phyloP scores from a whole-genome alignment of 768 basidiomycete genomes.

The Krasilnikovozyma curviuscula region DNA sequence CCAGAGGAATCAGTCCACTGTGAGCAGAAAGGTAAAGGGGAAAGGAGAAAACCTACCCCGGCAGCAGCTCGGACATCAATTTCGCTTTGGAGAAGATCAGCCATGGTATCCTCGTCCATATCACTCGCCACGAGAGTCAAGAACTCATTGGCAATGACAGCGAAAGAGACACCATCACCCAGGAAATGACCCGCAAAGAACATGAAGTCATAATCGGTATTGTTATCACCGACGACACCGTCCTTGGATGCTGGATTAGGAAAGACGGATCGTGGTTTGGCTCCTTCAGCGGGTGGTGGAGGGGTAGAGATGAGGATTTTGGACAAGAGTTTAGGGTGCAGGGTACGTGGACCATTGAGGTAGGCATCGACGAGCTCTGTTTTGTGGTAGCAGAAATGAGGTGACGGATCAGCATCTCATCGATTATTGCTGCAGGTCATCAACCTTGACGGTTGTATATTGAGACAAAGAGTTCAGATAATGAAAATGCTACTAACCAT shows the following conservation, averaged over 20 bases:
- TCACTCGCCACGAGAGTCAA: conserved; percentile 39
- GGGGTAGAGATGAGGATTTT: conserved; percentile 33
- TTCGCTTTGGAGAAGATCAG: conserved; percentile 11
- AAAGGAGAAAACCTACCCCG: not conserved
- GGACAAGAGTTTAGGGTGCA: conserved; percentile 47
- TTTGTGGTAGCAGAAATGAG: conserved; percentile 25
- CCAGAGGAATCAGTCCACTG: not conserved
- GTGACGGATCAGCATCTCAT: conserved; percentile 4
- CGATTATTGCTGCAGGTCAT: no score
- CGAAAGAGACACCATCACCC: conserved; percentile 73
- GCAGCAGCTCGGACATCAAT: conserved; percentile 6
- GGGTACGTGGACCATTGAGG: conserved; percentile 55
- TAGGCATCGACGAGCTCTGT: conserved; percentile 40
- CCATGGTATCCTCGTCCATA: conserved; percentile 11
- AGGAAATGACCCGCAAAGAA: conserved; percentile 63
- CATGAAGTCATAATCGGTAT: conserved; percentile 39
- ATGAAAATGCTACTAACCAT: conserved; percentile 31
- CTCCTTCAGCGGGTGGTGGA: conserved; percentile 8
- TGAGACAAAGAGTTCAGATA: not conserved
- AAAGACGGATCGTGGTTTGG: conserved; percentile 27
- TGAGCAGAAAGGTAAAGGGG: not conserved
- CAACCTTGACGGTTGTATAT: not conserved
- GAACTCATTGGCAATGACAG: conserved; percentile 62
- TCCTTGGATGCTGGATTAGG: conserved; percentile 10
- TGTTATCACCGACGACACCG: conserved; percentile 16